These are phyloP conservation scores for Micractinium sp. DNA, from an alignment of 139 green algal genomes.

Conservation along the genomic window DNA sequence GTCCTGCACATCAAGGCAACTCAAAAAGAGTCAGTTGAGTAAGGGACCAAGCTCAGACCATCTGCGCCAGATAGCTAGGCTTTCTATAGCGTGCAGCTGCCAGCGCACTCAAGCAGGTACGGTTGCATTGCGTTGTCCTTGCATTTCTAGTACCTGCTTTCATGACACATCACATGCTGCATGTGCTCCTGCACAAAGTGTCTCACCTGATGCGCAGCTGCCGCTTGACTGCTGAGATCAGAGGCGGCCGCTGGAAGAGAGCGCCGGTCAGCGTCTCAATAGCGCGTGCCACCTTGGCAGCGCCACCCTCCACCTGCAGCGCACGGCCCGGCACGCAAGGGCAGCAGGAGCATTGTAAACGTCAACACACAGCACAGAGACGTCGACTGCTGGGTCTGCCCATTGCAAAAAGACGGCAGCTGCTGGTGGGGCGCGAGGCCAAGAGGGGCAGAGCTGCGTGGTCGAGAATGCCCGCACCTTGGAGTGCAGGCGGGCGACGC, in stretches of 20 bases:
- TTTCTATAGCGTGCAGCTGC: neutral
- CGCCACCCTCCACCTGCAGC: slow-evolving; percentile 67
- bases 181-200: neutral
- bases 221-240: slow-evolving; percentile 99
- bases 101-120: neutral
- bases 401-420: too few species aligned
- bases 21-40: neutral
- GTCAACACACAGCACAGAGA: neutral
- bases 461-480: slow-evolving; percentile 28
- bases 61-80: neutral
- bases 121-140: neutral
- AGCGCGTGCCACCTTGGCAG: slow-evolving; percentile 71
- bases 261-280: slow-evolving; percentile 73
- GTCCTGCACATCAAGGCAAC: slow-evolving; percentile 76
- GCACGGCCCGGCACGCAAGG: too few species aligned
- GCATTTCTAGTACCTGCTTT: too few species aligned
- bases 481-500: slow-evolving; percentile 85
- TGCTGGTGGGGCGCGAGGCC: too few species aligned
- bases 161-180: too few species aligned
- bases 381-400: neutral
- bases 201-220: slow-evolving; percentile 89
- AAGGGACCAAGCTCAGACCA: too few species aligned
- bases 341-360: neutral
- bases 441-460: too few species aligned
- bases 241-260: slow-evolving; percentile 95